A percentile compares a stretch with the other conserved stretches of the same genome.
phyloP scores from a whole-genome alignment of 2,329 filamentous ascomycete species.

The Ophiostoma tasmaniense region DNA sequence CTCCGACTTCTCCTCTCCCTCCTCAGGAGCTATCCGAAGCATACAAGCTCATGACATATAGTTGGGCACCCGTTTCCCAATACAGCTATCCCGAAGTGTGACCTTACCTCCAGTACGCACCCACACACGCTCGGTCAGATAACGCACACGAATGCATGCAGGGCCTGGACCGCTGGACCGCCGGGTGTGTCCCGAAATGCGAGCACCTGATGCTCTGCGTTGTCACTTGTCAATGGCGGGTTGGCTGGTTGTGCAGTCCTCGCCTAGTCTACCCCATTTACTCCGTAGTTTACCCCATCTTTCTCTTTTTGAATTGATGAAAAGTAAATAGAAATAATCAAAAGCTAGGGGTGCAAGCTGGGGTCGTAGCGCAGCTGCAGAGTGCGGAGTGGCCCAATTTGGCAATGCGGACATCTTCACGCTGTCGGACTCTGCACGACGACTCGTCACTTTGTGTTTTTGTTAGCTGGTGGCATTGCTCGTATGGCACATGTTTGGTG shows the following conservation, averaged over 20 bases:
- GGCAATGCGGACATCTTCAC: neutral
- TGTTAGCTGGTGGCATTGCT: neutral
- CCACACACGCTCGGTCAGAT: no score
- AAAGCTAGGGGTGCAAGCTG: neutral
- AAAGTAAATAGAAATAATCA: neutral
- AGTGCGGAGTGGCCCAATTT: neutral
- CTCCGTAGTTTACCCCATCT: neutral
- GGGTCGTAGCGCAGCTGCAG: conserved; percentile 5
- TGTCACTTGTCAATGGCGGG: neutral
- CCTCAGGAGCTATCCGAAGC: neutral
- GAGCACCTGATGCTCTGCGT: neutral
- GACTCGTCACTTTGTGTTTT: neutral
- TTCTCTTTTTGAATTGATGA: neutral
- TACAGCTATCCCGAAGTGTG: neutral
- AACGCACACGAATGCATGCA: neutral
- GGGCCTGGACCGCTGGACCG: neutral
- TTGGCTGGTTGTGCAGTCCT: neutral
- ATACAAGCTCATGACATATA: neutral
- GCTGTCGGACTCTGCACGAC: neutral
- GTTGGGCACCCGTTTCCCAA: neutral
- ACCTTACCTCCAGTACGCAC: neutral
- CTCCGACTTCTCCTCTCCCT: neutral
- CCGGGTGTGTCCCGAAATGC: neutral
- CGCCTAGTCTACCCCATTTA: neutral
- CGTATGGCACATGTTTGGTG: neutral